Percentiles rank a stretch among this genome's conserved stretches.
Evolutionary conservation across 768 basidiomycete genomes (phyloP).

Genomic region (Mycena floridula): DNA sequence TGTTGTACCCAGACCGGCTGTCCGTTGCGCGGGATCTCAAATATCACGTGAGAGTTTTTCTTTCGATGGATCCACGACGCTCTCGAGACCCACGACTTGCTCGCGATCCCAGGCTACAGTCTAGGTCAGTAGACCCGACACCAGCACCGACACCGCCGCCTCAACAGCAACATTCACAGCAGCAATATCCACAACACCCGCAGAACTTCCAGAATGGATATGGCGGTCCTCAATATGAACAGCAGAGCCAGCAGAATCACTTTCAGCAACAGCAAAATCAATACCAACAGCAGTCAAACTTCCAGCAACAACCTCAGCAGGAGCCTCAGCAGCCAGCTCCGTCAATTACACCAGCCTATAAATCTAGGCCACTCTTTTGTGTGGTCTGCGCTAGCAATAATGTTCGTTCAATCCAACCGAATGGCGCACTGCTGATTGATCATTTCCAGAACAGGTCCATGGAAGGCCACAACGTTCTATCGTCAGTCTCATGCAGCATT

Average conservation of each 20-base stretch:
- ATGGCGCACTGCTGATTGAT: slow-evolving; percentile 2
- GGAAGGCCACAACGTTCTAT: slow-evolving; percentile 91
- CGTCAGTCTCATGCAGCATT: slow-evolving; percentile 42
- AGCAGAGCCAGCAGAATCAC: background rate
- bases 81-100: slow-evolving; percentile 77
- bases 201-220: no score
- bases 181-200: background rate
- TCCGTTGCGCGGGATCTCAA: no score
- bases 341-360: slow-evolving; percentile 31
- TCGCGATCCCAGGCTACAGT: slow-evolving; percentile 62
- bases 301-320: slow-evolving; percentile 3
- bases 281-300: slow-evolving; percentile 3
- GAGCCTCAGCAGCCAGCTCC: slow-evolving; percentile 1
- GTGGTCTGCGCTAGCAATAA: slow-evolving; percentile 99
- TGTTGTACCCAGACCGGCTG: no score
- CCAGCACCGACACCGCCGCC: slow-evolving; percentile 26
- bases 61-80: slow-evolving; percentile 84
- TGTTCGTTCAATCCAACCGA: slow-evolving; percentile 38
- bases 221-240: background rate
- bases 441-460: slow-evolving; percentile 89
- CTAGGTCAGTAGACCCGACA: slow-evolving; percentile 31
- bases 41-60: no score
- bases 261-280: background rate
- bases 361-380: slow-evolving; percentile 81
- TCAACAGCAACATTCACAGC: slow-evolving; percentile 15